Conservation (phyloP, 2,329 filamentous ascomycete genomes). For the Bipolaris gigantea region DNA sequence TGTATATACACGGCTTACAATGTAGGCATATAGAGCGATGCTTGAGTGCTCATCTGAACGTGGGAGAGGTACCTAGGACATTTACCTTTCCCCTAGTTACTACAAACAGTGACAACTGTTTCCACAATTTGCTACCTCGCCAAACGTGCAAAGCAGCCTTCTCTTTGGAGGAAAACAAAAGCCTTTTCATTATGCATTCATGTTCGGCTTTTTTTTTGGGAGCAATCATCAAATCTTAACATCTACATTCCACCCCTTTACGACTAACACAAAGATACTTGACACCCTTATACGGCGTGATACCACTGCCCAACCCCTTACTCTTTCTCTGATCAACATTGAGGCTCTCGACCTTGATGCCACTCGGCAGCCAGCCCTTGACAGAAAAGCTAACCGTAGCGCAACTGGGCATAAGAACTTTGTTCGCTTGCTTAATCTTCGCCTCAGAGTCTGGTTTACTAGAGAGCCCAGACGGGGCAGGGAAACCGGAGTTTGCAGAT, state of each 20-base stretch:
- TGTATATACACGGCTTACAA: background rate
- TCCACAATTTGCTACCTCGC: too few relatives aligned
- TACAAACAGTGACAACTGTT: too few relatives aligned
- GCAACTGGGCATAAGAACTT: constrained; percentile 52
- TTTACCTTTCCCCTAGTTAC: too few relatives aligned
- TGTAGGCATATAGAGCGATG: background rate
- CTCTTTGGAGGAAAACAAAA: too few relatives aligned
- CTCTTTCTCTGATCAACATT: constrained; percentile 75
- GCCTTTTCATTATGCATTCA: background rate
- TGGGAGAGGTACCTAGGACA: background rate
- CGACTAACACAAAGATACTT: constrained; percentile 84
- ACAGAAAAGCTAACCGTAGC: constrained; percentile 55
- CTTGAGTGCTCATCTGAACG: background rate
- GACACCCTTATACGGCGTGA: constrained; percentile 96
- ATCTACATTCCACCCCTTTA: constrained; percentile 54
- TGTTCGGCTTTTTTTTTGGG: too few relatives aligned
- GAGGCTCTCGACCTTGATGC: constrained; percentile 64
- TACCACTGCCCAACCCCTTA: constrained; percentile 78
- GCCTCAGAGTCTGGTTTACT: constrained; percentile 46
- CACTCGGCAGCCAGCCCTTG: constrained; percentile 66
- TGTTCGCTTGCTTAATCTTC: constrained; percentile 61
- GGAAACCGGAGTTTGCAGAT: constrained; percentile 2
- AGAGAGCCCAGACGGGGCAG: constrained; percentile 16
- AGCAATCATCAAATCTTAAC: constrained; percentile 13
- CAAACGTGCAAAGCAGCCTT: too few relatives aligned